Conservation (phyloP, 345 rosid genomes). For the Toxicodendron radicans region DNA sequence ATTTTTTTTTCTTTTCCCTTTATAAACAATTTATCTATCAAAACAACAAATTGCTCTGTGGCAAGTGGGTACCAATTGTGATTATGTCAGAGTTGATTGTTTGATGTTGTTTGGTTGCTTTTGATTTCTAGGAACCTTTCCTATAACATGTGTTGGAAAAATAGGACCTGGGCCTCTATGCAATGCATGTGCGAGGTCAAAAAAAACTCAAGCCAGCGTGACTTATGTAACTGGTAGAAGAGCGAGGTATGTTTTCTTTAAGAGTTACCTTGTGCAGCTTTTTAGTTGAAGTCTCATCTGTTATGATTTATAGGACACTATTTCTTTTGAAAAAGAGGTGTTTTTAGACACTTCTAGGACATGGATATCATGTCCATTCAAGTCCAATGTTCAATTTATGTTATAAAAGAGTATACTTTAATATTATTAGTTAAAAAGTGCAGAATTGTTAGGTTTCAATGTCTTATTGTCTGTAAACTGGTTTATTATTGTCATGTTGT, state of each 20-base stretch:
- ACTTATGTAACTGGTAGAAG: constrained; percentile 31
- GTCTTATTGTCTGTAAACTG: background rate
- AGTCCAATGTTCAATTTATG: too few species aligned
- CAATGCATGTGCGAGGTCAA: constrained; percentile 60
- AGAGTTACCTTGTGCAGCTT: background rate
- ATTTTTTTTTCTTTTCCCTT: background rate
- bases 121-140: constrained; percentile 54
- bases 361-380: background rate
- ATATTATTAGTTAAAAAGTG: background rate
- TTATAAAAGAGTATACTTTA: too few species aligned
- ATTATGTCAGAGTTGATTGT: constrained; percentile 11
- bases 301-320: background rate
- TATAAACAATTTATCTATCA: background rate
- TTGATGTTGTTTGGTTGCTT: constrained; percentile 19
- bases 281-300: constrained; percentile 16
- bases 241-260: constrained; percentile 39
- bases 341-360: too few species aligned
- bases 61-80: constrained; percentile 4
- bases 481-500: background rate
- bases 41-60: background rate
- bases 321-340: background rate
- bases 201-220: constrained; percentile 38
- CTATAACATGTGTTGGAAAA: constrained; percentile 61
- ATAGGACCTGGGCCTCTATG: constrained; percentile 83
- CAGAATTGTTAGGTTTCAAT: background rate